Base-by-base conservation (phyloP, 345 rosid species). In the Durio zibethinus region DNA sequence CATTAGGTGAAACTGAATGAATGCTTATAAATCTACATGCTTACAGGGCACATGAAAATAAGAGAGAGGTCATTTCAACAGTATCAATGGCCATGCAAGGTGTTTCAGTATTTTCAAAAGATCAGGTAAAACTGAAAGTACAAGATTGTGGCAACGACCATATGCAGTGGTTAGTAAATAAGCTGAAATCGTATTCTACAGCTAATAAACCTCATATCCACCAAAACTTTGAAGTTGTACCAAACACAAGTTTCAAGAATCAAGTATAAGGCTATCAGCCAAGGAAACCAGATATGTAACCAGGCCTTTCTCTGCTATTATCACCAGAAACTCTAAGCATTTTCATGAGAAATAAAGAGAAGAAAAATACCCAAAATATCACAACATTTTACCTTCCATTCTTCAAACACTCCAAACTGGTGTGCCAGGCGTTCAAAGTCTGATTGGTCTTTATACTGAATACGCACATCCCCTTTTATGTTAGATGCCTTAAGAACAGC, bases 361-460 rank as follows among this genome's bases (percentile, higher is more conserved):
- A 54, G 43, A 12, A 75, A 71, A 21, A 47, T 54, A n/a, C 16
- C 25, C 21, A 38, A 53, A 52, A 15, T n/a, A 64, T 53, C 33
- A 59, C n/a, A 64, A 35, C 12, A 31, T 14, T 60, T 75, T 84
- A 92, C 98, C 98, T 96, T 96, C 99, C 99, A 96, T 80, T 96
- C 99, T 76, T 87, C 87, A 79, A 96, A 96, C 72, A 96, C 82
- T 71, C 99, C 99, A 86, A 96, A 93, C 76, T 93, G 92, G 47
- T 76, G 85, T 25, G 98, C 97, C 72, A 93, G 85, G 77, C 35
- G 83, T 82, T 89, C 93, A 84, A 93, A 96, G 71, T 93, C 95
- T 47, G 80, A 71, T 77, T 93, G 95, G 77, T 93, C 91, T 70
- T 74, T 78, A 84, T 96, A 96, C 71, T 56, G 86, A 80, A 93